Evolutionary conservation across 768 basidiomycete genomes (phyloP).

Genomic region (Auriculariales sp.): DNA sequence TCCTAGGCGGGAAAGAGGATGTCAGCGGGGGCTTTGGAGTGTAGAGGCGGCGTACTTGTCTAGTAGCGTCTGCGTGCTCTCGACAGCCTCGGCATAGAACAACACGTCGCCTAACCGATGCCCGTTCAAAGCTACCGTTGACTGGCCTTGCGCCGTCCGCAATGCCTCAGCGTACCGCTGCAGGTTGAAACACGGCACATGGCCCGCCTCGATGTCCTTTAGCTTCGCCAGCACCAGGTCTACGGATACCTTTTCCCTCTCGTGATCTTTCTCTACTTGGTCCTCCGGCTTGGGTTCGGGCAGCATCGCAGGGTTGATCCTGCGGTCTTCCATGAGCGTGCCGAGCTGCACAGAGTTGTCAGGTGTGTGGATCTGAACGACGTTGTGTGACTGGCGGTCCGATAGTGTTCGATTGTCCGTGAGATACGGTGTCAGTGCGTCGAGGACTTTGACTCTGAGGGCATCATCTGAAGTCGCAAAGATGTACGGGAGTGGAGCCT

Average conservation of each 20-base stretch:
- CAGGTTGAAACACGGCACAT: slow-evolving; percentile 67
- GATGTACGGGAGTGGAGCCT: neutral
- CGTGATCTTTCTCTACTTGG: neutral
- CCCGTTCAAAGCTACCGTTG: neutral
- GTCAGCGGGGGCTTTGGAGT: neutral
- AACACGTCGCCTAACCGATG: slow-evolving; percentile 58
- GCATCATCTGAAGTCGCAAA: neutral
- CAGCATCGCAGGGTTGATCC: neutral
- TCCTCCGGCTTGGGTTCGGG: neutral
- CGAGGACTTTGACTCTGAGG: neutral
- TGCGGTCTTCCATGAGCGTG: neutral
- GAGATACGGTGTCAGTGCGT: neutral
- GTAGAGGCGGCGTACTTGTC: slow-evolving; percentile 52
- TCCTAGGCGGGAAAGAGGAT: slow-evolving; percentile 31
- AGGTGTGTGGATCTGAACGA: neutral
- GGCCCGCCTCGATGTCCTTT: slow-evolving; percentile 11
- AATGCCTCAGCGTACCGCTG: slow-evolving; percentile 43
- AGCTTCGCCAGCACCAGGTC: neutral
- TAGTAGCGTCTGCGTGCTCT: slow-evolving; percentile 89
- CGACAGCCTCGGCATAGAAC: slow-evolving; percentile 78
- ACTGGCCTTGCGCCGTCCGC: neutral
- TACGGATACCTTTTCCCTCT: neutral
- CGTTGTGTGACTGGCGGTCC: neutral
- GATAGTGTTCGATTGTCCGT: neutral
- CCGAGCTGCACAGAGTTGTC: neutral